Evolutionary conservation across 2,329 filamentous ascomycete species (phyloP), one percentile per base, ranked within the genome.

Genomic region (Alternaria sp.): DNA sequence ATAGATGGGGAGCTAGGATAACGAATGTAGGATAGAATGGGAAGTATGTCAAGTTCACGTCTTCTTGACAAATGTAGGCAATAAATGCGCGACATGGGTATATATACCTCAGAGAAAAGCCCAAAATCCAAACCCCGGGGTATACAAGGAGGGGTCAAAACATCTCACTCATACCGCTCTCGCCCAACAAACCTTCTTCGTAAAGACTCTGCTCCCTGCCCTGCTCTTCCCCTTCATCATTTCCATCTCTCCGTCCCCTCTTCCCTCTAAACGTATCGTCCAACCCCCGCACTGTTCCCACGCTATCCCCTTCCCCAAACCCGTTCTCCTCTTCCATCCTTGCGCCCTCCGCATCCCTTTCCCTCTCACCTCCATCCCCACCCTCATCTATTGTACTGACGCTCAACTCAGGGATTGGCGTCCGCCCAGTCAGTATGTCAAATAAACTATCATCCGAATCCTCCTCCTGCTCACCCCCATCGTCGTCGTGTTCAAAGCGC

Each of bases 391-490:
- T 17, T 17, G 17, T 45, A 11, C n/a, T 33, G 24, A 39, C 24
- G n/a, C 61, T 56, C 23, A 72, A 39, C 11, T 67, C 71, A 11
- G 78, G 79, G 37, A 79, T 65, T 1, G 79, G 77, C 44, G 77
- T 82, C n/a, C 78, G 67, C 0, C 81, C 81, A 1, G 80, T 81
- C 11, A 83, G 66, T 5, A 83, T 79, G 24, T 83, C 80, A 49
- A 80, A 80, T 24, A 83, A 62, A 40, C 79, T 82, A 61, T 83
- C 81, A 28, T 83, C 80, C 51, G 77, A 79, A 5, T 73, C 74
- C 5, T 73, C 74, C 5, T 79, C 76, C 29, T 72, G 77, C 23
- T 51, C 60, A 10, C 77, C 71, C 4, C 68, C 64, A 0, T 36
- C 50, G 0, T 45, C 50, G 0, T 45, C 31, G 23, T 53, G 65